These are phyloP conservation scores for Verbena officinalis DNA, from an alignment of 257 asterid genomes.

Conservation along the genomic window DNA sequence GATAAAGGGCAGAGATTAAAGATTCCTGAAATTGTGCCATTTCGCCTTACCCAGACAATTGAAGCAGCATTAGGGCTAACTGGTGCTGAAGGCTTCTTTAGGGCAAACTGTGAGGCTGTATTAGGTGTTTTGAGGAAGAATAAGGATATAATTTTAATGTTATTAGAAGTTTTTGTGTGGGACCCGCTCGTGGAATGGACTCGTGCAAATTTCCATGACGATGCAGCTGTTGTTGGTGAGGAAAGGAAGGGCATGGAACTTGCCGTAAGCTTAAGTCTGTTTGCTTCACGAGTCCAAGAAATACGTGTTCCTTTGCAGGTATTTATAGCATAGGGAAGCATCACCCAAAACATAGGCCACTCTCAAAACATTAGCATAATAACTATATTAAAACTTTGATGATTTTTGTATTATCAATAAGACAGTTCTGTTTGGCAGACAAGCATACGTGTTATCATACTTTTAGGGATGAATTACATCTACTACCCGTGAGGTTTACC, in stretches of 20 bases:
- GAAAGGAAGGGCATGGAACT: slow-evolving; percentile 99
- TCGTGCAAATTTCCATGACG: slow-evolving; percentile 96
- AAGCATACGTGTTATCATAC: neutral
- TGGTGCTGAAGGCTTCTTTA: slow-evolving; percentile 93
- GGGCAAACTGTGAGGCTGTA: slow-evolving; percentile 93
- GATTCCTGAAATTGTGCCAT: slow-evolving; percentile 98
- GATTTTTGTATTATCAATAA: slow-evolving; percentile 6
- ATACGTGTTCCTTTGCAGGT: slow-evolving; percentile 98
- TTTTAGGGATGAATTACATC: no score
- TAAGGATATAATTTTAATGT: slow-evolving; percentile 92
- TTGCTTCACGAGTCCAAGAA: slow-evolving; percentile 98
- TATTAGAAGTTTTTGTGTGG: slow-evolving; percentile 94
- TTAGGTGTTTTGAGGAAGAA: slow-evolving; percentile 86
- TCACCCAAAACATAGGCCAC: slow-evolving; percentile 17
- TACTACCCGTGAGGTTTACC: no score
- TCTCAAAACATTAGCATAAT: slow-evolving; percentile 12
- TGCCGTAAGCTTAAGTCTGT: slow-evolving; percentile 96
- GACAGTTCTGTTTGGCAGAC: slow-evolving; percentile 2
- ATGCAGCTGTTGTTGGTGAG: slow-evolving; percentile 98
- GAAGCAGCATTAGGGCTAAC: slow-evolving; percentile 96
- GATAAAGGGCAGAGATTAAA: slow-evolving; percentile 96
- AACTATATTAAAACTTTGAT: slow-evolving; percentile 6
- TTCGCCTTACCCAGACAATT: slow-evolving; percentile 96
- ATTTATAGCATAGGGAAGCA: slow-evolving; percentile 24
- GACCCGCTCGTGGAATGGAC: slow-evolving; percentile 99